Evolutionary conservation across 163 green algal genomes (phyloP), one percentile per base, ranked within the genome.

Genomic region (Coccomyxa subellipsoidea): DNA sequence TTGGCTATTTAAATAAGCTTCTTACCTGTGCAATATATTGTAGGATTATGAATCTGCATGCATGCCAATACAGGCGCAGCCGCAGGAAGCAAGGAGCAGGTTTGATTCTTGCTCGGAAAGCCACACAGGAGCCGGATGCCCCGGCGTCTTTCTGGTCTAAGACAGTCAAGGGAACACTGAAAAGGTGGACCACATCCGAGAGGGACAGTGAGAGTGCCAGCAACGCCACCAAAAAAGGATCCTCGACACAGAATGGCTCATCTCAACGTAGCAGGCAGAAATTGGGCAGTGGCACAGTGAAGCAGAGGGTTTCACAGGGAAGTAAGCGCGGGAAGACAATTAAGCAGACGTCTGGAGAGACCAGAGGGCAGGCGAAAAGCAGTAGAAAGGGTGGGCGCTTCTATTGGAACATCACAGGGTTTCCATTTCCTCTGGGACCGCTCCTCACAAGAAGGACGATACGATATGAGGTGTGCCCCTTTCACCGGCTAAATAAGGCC

Each of bases 381-480:
- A 23, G 18, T 27, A 27, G 29, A 32, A 73, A 73, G 66, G 66
- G 66, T 32, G 66, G 66, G 66, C 66, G 66, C 66, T 73, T 73
- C 66, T 73, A 73, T 23, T 73, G 66, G 66, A 73, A 73, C 66
- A 73, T 73, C 27, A 96, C 92, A 7, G 93, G 94, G 0, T 98
- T 96, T 78, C 94, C 94, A 1, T 98, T 98, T 69, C 95, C 95
- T 0, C 82, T 98, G 69, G 93, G 92, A 0, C 94, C 95, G 7
- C 87, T 96, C 59, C 92, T 96, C 40, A 76, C 87, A 18, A 84
- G 94, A 2, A 89, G 88, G 31, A 98, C 94, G 10, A 84, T 95
- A 9, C 83, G 92, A 27, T 87, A 85, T 32, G 92, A 97, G 92
- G 92, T 96, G 38, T 18, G 85, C 54, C 9, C 12, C 34, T 35